Evolutionary conservation across 2,329 filamentous ascomycete genomes (phyloP).

Genomic region (Hirsutella thompsonii): DNA sequence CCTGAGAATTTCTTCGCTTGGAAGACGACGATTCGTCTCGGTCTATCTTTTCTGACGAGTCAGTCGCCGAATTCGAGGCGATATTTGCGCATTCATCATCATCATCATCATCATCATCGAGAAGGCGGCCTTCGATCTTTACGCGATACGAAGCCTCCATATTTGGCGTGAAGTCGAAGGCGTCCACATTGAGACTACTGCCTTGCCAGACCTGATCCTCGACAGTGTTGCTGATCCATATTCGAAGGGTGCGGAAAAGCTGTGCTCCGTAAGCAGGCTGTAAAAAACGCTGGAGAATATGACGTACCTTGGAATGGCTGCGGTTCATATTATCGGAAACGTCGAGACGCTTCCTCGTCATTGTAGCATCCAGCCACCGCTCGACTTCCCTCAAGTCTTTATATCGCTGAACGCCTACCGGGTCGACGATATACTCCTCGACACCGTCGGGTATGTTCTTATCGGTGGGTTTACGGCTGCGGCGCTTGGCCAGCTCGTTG

Average conservation of each 20-base stretch:
- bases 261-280: conserved; percentile 18
- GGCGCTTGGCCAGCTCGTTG: conserved; percentile 60
- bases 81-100: conserved; percentile 12
- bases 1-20: conserved; percentile 21
- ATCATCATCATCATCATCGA: conserved; percentile 53
- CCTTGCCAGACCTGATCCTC: conserved; percentile 92
- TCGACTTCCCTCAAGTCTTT: conserved; percentile 76
- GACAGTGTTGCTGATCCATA: conserved; percentile 92
- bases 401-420: conserved; percentile 73
- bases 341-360: conserved; percentile 88
- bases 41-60: conserved; percentile 14
- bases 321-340: conserved; percentile 30
- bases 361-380: conserved; percentile 76
- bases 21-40: conserved; percentile 11
- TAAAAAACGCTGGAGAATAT: background rate
- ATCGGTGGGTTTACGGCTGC: conserved; percentile 83
- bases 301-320: conserved; percentile 52
- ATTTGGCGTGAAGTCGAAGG: conserved; percentile 70
- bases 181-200: conserved; percentile 53
- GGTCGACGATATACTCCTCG: conserved; percentile 62
- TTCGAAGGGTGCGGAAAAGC: conserved; percentile 71
- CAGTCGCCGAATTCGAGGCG: conserved; percentile 30
- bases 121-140: conserved; percentile 77
- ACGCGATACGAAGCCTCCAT: conserved; percentile 73
- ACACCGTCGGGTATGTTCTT: conserved; percentile 88